Evolutionary conservation across 1,284 basidiomycete species (phyloP).

Genomic region (Trametes hirsuta): DNA sequence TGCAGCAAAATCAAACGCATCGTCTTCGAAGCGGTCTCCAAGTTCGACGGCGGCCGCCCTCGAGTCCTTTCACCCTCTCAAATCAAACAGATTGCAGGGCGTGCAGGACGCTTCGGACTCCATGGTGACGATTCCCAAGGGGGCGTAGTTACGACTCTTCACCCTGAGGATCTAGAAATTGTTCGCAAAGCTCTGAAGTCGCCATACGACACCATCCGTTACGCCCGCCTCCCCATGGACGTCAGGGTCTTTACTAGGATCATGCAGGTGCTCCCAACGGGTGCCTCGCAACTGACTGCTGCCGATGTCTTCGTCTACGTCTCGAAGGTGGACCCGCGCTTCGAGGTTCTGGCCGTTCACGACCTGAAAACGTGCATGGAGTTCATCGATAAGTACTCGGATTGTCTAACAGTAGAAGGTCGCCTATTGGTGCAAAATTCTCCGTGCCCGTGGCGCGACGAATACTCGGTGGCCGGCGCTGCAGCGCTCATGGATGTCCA

Average conservation of each 20-base stretch:
- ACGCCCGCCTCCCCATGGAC: conserved; percentile 39
- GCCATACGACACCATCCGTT: conserved; percentile 39
- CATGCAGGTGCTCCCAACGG: conserved; percentile 43
- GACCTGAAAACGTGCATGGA: conserved; percentile 15
- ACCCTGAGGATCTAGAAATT: conserved; percentile 65
- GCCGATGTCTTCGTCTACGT: conserved; percentile 34
- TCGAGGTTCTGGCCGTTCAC: conserved; percentile 25
- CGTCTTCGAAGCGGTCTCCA: conserved; percentile 79
- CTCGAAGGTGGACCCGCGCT: conserved; percentile 31
- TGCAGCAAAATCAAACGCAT: conserved; percentile 89
- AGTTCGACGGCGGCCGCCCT: conserved; percentile 67
- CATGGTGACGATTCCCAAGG: conserved; percentile 54
- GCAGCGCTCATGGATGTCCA: conserved; percentile 32
- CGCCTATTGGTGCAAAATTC: conserved; percentile 30
- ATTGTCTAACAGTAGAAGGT: conserved; percentile 31
- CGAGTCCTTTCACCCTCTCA: conserved; percentile 73
- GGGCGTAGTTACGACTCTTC: conserved; percentile 78
- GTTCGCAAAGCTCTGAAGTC: conserved; percentile 51
- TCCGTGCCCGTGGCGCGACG: conserved; percentile 35
- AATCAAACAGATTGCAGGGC: conserved; percentile 95
- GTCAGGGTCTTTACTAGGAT: conserved; percentile 31
- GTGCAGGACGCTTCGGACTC: conserved; percentile 91
- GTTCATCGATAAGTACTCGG: conserved; percentile 31
- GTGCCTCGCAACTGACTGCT: conserved; percentile 18
- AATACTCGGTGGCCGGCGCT: conserved; percentile 14